phyloP scores from a whole-genome alignment of 2,329 filamentous ascomycete species.

The Pseudovirgaria hyperparasitica region DNA sequence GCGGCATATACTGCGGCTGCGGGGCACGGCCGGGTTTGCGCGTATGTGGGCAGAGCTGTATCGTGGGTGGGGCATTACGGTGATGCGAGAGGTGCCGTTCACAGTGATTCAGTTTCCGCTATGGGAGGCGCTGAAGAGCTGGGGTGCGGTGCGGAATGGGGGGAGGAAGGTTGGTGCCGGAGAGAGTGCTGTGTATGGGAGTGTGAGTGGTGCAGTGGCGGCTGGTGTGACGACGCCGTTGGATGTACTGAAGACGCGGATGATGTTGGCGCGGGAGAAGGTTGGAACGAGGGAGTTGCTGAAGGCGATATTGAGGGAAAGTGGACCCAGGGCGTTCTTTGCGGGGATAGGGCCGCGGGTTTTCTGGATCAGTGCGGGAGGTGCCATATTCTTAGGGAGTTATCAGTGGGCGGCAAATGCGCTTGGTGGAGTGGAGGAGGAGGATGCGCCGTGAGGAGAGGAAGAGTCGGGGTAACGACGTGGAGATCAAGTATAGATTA shows the following conservation, averaged over 20 bases:
- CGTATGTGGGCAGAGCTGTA: slow-evolving; percentile 76
- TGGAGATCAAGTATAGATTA: neutral
- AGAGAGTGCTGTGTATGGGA: slow-evolving; percentile 79
- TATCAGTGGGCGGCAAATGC: slow-evolving; percentile 83
- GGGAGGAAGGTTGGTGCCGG: slow-evolving; percentile 48
- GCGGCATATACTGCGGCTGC: slow-evolving; percentile 46
- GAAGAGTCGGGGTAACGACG: neutral
- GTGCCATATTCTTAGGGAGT: slow-evolving; percentile 85
- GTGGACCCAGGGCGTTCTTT: slow-evolving; percentile 58
- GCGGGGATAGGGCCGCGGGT: slow-evolving; percentile 69
- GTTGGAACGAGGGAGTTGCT: slow-evolving; percentile 49
- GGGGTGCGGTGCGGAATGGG: slow-evolving; percentile 36
- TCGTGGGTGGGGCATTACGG: slow-evolving; percentile 80
- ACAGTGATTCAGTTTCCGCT: slow-evolving; percentile 95
- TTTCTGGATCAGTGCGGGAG: slow-evolving; percentile 89
- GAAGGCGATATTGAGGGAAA: slow-evolving; percentile 48
- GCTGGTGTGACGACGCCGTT: slow-evolving; percentile 84
- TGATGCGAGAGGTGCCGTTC: slow-evolving; percentile 93
- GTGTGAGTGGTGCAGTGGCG: slow-evolving; percentile 69
- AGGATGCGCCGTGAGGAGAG: neutral
- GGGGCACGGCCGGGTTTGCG: slow-evolving; percentile 26
- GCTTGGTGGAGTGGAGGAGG: slow-evolving; percentile 36
- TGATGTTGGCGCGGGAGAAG: slow-evolving; percentile 74
- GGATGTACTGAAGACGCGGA: slow-evolving; percentile 90
- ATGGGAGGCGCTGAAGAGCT: slow-evolving; percentile 85